Percentiles rank a stretch among this genome's conserved stretches.
Evolutionary conservation across 768 basidiomycete species (phyloP).

Genomic region (Boletus coccyginus): DNA sequence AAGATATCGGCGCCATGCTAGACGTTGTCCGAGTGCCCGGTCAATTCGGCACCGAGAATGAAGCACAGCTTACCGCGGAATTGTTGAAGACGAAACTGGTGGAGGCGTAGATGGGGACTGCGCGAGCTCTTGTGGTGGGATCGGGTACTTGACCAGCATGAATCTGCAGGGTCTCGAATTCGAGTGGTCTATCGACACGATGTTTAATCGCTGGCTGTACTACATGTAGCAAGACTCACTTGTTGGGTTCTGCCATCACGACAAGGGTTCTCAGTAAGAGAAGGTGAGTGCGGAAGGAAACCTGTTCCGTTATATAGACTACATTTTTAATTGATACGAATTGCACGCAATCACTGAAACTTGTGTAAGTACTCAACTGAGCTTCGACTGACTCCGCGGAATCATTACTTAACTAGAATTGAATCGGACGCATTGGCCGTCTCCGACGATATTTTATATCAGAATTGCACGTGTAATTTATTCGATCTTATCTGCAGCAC

Average conservation of each 20-base stretch:
- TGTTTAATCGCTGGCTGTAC: background rate
- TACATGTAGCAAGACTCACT: constrained; percentile 3
- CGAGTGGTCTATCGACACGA: constrained; percentile 32
- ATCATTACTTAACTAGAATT: background rate
- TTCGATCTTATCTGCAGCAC: too few relatives aligned
- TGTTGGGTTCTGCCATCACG: constrained; percentile 26
- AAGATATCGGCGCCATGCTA: constrained; percentile 58
- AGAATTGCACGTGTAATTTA: too few relatives aligned
- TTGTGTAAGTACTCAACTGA: too few relatives aligned
- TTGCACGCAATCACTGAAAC: constrained; percentile 11
- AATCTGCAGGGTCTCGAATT: constrained; percentile 63
- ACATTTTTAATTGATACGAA: background rate
- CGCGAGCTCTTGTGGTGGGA: constrained; percentile 54
- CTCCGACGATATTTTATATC: too few relatives aligned
- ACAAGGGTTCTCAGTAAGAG: background rate
- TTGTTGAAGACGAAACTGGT: constrained; percentile 58
- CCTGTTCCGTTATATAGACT: background rate
- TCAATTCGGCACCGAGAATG: background rate
- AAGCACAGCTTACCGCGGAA: constrained; percentile 36
- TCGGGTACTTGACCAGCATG: constrained; percentile 59
- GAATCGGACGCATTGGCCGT: too few relatives aligned
- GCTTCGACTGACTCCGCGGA: background rate
- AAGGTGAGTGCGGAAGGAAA: too few relatives aligned
- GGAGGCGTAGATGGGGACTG: constrained; percentile 62
- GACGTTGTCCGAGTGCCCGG: constrained; percentile 1